Percentiles rank a stretch among this genome's conserved stretches.
phyloP scores from a whole-genome alignment of 2,329 filamentous ascomycete species.

The Fonsecaea monophora region DNA sequence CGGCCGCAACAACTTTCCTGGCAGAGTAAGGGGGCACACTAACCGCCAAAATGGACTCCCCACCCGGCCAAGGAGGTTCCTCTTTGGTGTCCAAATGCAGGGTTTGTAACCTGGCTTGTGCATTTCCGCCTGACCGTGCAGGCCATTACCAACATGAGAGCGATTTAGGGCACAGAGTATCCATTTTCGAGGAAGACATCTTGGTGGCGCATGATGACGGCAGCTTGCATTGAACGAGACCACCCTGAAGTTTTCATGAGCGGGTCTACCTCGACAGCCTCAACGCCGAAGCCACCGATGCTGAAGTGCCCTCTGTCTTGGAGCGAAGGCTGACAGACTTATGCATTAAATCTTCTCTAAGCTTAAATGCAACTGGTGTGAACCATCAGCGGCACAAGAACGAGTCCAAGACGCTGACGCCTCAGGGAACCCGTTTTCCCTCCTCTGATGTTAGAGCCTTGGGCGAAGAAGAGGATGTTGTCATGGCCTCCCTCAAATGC shows the following conservation, averaged over 20 bases:
- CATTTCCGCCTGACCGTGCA: not conserved
- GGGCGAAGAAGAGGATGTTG: not conserved
- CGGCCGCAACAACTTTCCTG: constrained; percentile 13
- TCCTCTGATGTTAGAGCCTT: not conserved
- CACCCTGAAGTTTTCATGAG: not conserved
- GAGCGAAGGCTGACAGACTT: not conserved
- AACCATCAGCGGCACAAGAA: not conserved
- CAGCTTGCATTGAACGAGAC: not conserved
- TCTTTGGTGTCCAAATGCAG: not conserved
- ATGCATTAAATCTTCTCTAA: not conserved
- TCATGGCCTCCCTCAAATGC: constrained; percentile 1
- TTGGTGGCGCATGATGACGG: constrained; percentile 18
- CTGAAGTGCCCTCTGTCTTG: not conserved
- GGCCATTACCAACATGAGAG: not conserved
- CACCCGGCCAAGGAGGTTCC: not conserved
- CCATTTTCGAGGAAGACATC: not conserved
- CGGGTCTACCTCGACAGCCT: not conserved
- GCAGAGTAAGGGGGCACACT: constrained; percentile 6
- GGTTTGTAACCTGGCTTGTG: not conserved
- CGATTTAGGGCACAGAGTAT: not conserved
- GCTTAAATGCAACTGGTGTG: not conserved
- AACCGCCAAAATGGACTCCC: not conserved
- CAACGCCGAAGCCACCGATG: not conserved
- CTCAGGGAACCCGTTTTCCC: not conserved
- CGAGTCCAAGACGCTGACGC: not conserved